Evolutionary conservation across 768 basidiomycete genomes (phyloP).

Genomic region (Auriscalpium vulgare): DNA sequence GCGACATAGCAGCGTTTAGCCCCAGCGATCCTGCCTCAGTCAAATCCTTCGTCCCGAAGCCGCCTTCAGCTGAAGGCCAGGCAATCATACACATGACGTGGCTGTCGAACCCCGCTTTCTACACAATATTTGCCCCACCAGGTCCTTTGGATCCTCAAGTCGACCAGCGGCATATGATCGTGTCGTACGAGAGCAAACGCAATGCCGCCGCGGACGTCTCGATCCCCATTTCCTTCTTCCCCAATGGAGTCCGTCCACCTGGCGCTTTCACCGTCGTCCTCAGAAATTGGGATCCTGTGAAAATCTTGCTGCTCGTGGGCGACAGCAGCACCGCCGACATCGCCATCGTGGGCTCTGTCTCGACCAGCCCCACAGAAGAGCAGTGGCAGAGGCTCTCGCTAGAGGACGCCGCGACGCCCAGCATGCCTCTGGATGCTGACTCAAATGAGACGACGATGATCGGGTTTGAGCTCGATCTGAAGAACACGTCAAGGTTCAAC

Average conservation of each 20-base stretch:
- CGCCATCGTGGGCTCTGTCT: conserved; percentile 32
- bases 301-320: conserved; percentile 36
- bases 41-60: conserved; percentile 49
- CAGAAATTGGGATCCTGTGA: conserved; percentile 37
- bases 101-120: conserved; percentile 64
- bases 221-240: conserved; percentile 33
- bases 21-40: conserved; percentile 44
- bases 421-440: conserved; percentile 60
- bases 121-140: conserved; percentile 50
- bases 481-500: conserved; percentile 33
- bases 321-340: conserved; percentile 46
- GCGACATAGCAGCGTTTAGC: conserved; percentile 63
- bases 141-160: conserved; percentile 31
- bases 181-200: conserved; percentile 34
- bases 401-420: conserved; percentile 44
- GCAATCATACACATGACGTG: conserved; percentile 50
- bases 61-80: conserved; percentile 42
- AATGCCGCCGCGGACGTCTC: conserved; percentile 27
- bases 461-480: conserved; percentile 59
- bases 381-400: conserved; percentile 37
- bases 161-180: conserved; percentile 35
- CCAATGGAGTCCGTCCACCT: conserved; percentile 39
- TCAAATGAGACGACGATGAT: conserved; percentile 64
- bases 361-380: conserved; percentile 22
- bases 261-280: conserved; percentile 33